phyloP scores from a whole-genome alignment of 78 protist species.

The Protostelium mycophagum region DNA sequence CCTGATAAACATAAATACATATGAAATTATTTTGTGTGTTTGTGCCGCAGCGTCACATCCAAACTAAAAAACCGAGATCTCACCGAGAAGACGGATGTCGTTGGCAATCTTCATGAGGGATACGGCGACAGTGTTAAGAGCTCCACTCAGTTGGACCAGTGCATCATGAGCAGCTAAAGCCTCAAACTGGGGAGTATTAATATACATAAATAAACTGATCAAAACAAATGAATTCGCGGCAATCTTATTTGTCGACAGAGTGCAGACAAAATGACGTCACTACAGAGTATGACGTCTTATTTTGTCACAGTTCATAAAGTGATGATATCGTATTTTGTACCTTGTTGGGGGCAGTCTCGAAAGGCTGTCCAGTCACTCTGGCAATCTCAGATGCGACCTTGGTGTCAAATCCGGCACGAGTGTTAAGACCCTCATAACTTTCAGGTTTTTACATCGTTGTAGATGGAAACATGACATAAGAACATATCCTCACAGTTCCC shows the following conservation, averaged over 20 bases:
- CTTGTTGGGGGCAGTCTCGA: slow-evolving; percentile 86
- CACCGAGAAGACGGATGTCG: slow-evolving; percentile 86
- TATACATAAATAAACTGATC: background rate
- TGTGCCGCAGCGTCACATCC: background rate
- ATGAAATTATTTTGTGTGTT: background rate
- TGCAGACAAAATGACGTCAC: background rate
- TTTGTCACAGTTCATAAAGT: background rate
- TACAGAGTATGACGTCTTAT: background rate
- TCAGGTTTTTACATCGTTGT: background rate
- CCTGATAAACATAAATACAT: no score
- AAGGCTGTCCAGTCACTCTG: slow-evolving; percentile 74
- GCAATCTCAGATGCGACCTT: slow-evolving; percentile 65
- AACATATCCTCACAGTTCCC: slow-evolving; percentile 69
- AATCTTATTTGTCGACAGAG: no score
- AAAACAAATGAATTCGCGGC: no score
- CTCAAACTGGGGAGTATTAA: slow-evolving; percentile 43
- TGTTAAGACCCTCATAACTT: slow-evolving; percentile 68
- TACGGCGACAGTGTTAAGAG: slow-evolving; percentile 80
- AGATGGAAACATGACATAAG: background rate
- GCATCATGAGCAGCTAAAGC: slow-evolving; percentile 91
- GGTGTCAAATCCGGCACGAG: slow-evolving; percentile 77
- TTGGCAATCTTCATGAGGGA: slow-evolving; percentile 89
- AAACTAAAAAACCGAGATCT: no score
- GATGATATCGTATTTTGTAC: background rate
- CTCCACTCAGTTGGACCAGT: slow-evolving; percentile 75